These are phyloP conservation scores for Castanospermum australe DNA, from an alignment of 306 rosid genomes.

Conservation along the genomic window DNA sequence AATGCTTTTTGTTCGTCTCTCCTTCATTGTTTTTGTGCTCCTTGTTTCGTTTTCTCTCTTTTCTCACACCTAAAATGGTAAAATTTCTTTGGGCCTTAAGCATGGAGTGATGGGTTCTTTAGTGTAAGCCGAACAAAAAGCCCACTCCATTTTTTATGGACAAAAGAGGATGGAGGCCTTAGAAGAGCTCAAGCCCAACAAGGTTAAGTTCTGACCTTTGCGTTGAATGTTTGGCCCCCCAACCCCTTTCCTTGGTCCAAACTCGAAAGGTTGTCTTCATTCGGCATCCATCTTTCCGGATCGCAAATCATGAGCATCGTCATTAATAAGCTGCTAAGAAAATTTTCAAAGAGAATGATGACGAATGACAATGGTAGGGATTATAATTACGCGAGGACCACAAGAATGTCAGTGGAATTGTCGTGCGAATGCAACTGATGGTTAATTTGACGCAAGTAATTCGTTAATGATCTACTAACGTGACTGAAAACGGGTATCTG, in stretches of 20 bases:
- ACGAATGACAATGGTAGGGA: neutral
- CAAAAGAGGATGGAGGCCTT: neutral
- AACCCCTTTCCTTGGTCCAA: too few species aligned
- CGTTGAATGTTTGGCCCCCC: too few species aligned
- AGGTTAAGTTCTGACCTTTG: neutral
- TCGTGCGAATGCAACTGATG: neutral
- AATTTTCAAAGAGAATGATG: neutral
- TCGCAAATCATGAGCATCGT: neutral
- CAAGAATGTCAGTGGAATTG: neutral
- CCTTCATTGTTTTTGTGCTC: too few species aligned
- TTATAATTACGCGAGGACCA: neutral
- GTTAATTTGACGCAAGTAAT: conserved; percentile 23
- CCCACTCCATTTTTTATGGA: neutral
- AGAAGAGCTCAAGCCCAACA: neutral
- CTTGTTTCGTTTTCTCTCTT: too few species aligned
- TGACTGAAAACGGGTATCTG: neutral
- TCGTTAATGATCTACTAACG: neutral
- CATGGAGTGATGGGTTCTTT: neutral
- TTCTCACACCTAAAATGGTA: too few species aligned
- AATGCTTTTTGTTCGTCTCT: too few species aligned
- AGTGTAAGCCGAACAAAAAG: neutral
- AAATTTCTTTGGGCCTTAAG: neutral
- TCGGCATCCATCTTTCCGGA: neutral
- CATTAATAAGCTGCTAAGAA: neutral
- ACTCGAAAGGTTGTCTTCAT: neutral